A percentile compares a stretch with the other conserved stretches of the same genome.
Evolutionary conservation across 179 eudicot species (phyloP).

Genomic region (Corrigiola litoralis): DNA sequence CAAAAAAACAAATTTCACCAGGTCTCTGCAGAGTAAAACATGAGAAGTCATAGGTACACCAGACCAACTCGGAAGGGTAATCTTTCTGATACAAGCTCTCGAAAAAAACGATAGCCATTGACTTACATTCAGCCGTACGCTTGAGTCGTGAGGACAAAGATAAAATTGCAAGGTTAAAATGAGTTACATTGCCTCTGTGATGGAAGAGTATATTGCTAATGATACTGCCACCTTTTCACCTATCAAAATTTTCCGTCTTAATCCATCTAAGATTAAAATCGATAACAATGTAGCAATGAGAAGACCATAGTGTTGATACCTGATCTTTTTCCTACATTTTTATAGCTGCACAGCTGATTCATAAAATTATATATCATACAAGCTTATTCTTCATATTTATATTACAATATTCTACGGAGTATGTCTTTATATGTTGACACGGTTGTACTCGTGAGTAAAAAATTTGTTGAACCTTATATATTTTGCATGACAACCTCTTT

Average conservation of each 20-base stretch:
- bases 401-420: no score
- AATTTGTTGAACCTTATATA: no score
- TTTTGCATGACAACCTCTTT: no score
- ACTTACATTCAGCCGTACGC: background rate
- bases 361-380: no score
- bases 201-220: conserved; percentile 12
- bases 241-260: background rate
- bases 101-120: background rate
- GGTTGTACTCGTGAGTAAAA: no score
- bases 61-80: background rate
- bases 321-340: no score
- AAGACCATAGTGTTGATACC: background rate
- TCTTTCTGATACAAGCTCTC: background rate
- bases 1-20: background rate
- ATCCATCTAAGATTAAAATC: background rate
- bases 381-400: no score
- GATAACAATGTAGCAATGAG: background rate
- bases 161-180: no score
- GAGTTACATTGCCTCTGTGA: no score
- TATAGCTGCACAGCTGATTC: no score
- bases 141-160: no score
- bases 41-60: background rate
- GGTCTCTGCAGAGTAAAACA: background rate
- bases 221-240: background rate
- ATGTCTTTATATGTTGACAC: no score